These are phyloP conservation scores for Tagetes erecta DNA, from an alignment of 129 eudicot species.

Conservation along the genomic window DNA sequence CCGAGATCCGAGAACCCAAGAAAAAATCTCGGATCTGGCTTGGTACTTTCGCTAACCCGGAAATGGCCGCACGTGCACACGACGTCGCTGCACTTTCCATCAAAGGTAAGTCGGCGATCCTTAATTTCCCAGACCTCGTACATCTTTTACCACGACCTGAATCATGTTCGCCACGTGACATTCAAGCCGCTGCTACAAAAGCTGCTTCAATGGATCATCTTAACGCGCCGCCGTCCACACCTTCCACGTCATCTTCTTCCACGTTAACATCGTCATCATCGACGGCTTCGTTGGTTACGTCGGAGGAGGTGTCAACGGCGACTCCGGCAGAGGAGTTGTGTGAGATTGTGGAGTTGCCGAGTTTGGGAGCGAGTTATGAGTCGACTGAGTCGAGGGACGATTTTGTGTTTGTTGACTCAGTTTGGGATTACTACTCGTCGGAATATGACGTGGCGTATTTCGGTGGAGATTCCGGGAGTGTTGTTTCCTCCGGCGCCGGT, in stretches of 20 bases:
- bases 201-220: conserved; percentile 75
- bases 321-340: conserved; percentile 40
- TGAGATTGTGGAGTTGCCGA: conserved; percentile 71
- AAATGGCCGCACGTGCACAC: conserved; percentile 97
- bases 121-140: conserved; percentile 74
- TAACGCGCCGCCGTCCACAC: conserved; percentile 19
- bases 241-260: conserved; percentile 34
- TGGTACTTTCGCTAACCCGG: conserved; percentile 78
- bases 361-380: conserved; percentile 56
- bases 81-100: conserved; percentile 80
- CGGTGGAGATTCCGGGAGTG: conserved; percentile 30
- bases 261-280: conserved; percentile 48
- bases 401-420: conserved; percentile 42
- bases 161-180: conserved; percentile 71
- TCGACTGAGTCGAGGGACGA: conserved; percentile 50
- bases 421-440: conserved; percentile 41
- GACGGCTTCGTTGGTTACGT: conserved; percentile 29
- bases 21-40: conserved; percentile 93
- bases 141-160: conserved; percentile 64
- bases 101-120: conserved; percentile 66
- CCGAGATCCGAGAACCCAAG: conserved; percentile 85
- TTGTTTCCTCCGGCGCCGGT: conserved; percentile 30
- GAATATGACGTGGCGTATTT: conserved; percentile 30
- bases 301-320: conserved; percentile 42
- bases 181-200: conserved; percentile 72